Evolutionary conservation across 2,329 filamentous ascomycete genomes (phyloP).

Genomic region (Pseudogymnoascus sp.): DNA sequence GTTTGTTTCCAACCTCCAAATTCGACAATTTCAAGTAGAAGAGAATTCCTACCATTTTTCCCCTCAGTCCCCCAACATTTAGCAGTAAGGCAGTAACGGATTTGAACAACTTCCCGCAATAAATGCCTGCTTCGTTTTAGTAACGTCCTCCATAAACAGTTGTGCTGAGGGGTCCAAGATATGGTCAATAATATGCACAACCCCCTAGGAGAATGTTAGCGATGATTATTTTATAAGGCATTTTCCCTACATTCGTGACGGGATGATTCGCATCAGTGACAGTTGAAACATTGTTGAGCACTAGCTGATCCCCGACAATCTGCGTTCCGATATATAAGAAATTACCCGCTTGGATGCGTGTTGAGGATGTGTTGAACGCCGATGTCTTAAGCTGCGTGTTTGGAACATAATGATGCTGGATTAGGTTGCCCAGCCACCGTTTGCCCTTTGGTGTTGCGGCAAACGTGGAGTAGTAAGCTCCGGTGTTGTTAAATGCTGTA

Average conservation of each 20-base stretch:
- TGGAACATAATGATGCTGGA: slow-evolving; percentile 22
- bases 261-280: slow-evolving; percentile 14
- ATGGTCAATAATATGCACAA: slow-evolving; percentile 23
- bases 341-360: slow-evolving; percentile 22
- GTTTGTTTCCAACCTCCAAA: neutral
- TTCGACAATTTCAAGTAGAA: neutral
- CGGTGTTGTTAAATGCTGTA: slow-evolving; percentile 26
- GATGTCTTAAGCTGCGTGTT: slow-evolving; percentile 19
- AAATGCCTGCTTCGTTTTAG: slow-evolving; percentile 20
- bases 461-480: slow-evolving; percentile 24
- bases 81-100: slow-evolving; percentile 24
- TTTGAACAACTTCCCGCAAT: slow-evolving; percentile 26
- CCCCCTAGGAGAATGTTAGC: slow-evolving; percentile 14
- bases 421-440: slow-evolving; percentile 25
- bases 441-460: slow-evolving; percentile 24
- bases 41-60: neutral
- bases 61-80: neutral
- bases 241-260: slow-evolving; percentile 19
- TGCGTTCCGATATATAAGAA: slow-evolving; percentile 23
- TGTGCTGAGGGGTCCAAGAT: slow-evolving; percentile 24
- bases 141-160: slow-evolving; percentile 22
- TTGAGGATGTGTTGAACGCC: slow-evolving; percentile 20
- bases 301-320: slow-evolving; percentile 16
- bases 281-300: slow-evolving; percentile 22
- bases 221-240: neutral